Percentiles rank a stretch among this genome's conserved stretches.
Conservation (phyloP, 2,329 filamentous ascomycete genomes). For the Fusarium scirpi region DNA sequence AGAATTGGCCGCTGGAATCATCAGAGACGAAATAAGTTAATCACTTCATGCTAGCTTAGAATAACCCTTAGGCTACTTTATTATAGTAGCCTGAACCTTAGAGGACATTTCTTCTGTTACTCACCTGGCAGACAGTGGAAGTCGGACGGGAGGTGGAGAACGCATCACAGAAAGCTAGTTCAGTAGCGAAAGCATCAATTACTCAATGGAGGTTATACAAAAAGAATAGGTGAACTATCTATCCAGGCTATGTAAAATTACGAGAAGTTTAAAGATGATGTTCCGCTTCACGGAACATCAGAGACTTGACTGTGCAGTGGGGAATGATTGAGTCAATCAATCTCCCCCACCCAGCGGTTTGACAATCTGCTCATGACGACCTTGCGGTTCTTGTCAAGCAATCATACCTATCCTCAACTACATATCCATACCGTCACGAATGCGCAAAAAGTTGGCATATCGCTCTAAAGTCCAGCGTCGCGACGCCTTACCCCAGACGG, state of each 20-base stretch:
- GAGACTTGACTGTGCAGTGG: background rate
- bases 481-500: conserved; percentile 63
- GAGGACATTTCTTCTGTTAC: no score
- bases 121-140: background rate
- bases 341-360: no score
- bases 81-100: no score
- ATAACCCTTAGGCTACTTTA: no score
- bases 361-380: background rate
- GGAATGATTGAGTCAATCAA: background rate
- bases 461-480: conserved; percentile 60
- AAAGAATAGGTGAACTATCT: rapidly evolving
- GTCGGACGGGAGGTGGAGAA: background rate
- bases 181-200: rapidly evolving
- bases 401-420: conserved; percentile 14
- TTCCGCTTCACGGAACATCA: background rate
- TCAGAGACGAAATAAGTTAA: no score
- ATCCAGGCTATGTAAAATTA: background rate
- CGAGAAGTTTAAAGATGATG: background rate
- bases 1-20: no score
- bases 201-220: background rate
- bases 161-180: rapidly evolving
- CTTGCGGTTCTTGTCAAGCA: background rate
- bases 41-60: no score
- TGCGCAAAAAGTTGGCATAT: conserved; percentile 61
- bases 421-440: conserved; percentile 57